phyloP scores from a whole-genome alignment of 2,329 filamentous ascomycete genomes.

The Trichophaea hybrida region DNA sequence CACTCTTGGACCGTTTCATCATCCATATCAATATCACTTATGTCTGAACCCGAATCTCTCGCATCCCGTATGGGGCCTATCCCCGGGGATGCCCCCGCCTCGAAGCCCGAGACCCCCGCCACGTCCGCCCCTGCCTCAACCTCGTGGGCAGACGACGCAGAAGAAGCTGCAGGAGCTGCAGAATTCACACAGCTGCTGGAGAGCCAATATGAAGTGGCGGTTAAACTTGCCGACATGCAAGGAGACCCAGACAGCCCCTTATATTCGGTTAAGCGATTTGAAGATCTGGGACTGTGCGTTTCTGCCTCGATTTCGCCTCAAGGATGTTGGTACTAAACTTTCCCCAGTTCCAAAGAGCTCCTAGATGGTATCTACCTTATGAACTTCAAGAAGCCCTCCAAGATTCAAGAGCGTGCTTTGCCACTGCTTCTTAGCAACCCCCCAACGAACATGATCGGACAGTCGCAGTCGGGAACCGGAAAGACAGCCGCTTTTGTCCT shows the following conservation, averaged over 20 bases:
- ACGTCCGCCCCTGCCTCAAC: constrained; percentile 23
- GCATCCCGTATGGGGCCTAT: constrained; percentile 20
- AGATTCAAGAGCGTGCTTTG: constrained; percentile 90
- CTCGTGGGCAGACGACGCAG: constrained; percentile 35
- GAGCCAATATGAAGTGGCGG: constrained; percentile 73
- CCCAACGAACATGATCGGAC: constrained; percentile 87
- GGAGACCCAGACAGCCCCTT: constrained; percentile 74
- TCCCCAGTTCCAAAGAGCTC: constrained; percentile 44
- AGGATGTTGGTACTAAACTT: neutral
- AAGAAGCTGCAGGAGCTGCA: constrained; percentile 23
- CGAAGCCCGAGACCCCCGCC: neutral
- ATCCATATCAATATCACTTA: neutral
- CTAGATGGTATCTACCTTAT: constrained; percentile 64
- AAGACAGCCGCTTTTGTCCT: constrained; percentile 96
- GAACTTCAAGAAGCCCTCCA: constrained; percentile 88
- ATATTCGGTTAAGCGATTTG: constrained; percentile 69
- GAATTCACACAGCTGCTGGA: constrained; percentile 42
- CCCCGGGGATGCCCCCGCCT: neutral
- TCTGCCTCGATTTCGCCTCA: neutral
- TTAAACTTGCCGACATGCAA: constrained; percentile 82
- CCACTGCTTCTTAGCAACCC: constrained; percentile 77
- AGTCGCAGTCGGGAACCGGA: constrained; percentile 97
- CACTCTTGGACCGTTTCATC: no score
- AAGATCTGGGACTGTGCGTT: constrained; percentile 70
- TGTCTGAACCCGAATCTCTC: constrained; percentile 7